Conservation (phyloP, 768 basidiomycete species). For the Podaxis pistillaris region DNA sequence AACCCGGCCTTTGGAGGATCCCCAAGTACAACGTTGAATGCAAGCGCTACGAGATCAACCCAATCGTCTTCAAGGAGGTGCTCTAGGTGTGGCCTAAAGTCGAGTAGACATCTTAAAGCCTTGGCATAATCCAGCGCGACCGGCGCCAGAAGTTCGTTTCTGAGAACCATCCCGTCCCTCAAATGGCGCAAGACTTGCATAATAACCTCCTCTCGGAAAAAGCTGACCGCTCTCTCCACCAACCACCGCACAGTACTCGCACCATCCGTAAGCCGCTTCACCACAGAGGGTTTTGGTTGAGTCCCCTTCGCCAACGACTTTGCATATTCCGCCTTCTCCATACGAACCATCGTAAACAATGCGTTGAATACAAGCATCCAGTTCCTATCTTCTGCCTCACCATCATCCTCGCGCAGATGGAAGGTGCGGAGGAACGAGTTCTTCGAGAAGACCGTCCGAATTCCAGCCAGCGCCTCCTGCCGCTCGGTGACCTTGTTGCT, state of each 20-base stretch:
- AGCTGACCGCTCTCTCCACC: conserved; percentile 57
- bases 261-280: conserved; percentile 56
- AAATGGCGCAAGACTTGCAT: conserved; percentile 66
- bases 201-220: conserved; percentile 54
- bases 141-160: conserved; percentile 52
- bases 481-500: conserved; percentile 71
- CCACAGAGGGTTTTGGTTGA: conserved; percentile 11
- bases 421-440: conserved; percentile 46
- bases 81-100: conserved; percentile 75
- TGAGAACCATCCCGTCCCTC: conserved; percentile 52
- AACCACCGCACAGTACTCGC: conserved; percentile 73
- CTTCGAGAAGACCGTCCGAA: conserved; percentile 51
- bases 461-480: conserved; percentile 54
- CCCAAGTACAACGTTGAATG: conserved; percentile 76
- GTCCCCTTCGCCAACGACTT: conserved; percentile 32
- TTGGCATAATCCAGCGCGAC: conserved; percentile 83
- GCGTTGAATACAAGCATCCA: conserved; percentile 76
- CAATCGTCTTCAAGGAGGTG: conserved; percentile 64
- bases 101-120: conserved; percentile 62
- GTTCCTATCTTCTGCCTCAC: conserved; percentile 29
- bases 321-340: conserved; percentile 54
- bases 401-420: conserved; percentile 31
- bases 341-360: conserved; percentile 62
- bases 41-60: conserved; percentile 64
- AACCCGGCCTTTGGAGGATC: conserved; percentile 43